Evolutionary conservation across 2,329 filamentous ascomycete species (phyloP).

Genomic region (Knufia petricola): DNA sequence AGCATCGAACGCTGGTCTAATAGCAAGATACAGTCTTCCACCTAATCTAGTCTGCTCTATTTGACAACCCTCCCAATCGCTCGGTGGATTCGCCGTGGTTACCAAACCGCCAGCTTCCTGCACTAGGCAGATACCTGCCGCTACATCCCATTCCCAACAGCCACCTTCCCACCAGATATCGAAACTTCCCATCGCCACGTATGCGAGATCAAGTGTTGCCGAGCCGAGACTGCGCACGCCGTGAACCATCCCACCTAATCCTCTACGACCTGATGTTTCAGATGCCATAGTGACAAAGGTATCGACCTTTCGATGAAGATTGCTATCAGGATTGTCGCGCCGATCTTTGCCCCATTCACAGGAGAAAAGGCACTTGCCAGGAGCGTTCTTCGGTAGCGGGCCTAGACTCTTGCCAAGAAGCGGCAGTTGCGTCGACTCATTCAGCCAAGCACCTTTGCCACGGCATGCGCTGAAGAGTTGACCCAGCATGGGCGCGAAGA

Average conservation of each 20-base stretch:
- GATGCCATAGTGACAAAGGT: conserved; percentile 67
- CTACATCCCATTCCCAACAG: conserved; percentile 76
- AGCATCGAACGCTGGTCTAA: conserved; percentile 57
- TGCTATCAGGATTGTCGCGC: conserved; percentile 55
- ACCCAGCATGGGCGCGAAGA: conserved; percentile 60
- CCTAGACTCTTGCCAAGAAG: conserved; percentile 49
- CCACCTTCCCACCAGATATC: conserved; percentile 80
- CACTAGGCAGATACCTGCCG: conserved; percentile 63
- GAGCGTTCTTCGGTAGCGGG: conserved; percentile 54
- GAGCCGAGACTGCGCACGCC: conserved; percentile 63
- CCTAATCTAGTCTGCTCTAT: conserved; percentile 49
- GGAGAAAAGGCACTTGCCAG: conserved; percentile 59
- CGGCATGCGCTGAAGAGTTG: conserved; percentile 60
- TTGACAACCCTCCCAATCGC: conserved; percentile 42
- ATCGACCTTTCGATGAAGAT: conserved; percentile 61
- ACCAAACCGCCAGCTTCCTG: conserved; percentile 64
- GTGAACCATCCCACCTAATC: conserved; percentile 70
- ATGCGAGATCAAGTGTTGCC: conserved; percentile 64
- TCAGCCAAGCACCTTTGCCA: conserved; percentile 60
- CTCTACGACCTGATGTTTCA: conserved; percentile 52
- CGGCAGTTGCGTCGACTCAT: conserved; percentile 54
- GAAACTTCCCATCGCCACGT: conserved; percentile 63
- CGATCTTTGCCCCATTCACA: conserved; percentile 77
- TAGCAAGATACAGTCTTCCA: conserved; percentile 60
- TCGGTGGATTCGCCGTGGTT: conserved; percentile 63